Base-by-base conservation (phyloP, 1,284 basidiomycete species). In the Cryptococcus sp. region DNA sequence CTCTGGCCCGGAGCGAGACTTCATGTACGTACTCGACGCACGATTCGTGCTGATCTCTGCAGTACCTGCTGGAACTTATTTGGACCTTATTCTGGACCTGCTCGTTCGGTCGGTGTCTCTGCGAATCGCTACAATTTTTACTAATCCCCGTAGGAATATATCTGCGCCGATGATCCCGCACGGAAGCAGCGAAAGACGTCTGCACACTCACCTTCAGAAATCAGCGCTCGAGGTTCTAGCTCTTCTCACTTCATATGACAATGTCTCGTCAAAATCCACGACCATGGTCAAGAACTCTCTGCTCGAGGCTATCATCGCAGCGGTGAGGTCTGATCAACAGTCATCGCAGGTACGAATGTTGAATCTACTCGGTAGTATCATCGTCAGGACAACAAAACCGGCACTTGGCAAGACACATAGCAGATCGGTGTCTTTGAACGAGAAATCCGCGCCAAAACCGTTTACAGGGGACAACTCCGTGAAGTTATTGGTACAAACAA, bases 301-400 rank as follows among this genome's bases (percentile, higher is more conserved):
- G 38, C 80, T 92, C 45, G 82, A 83, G 49, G 88, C 90, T 67
- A 80, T 97, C 2, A 89, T 86, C 64, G 79, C 84, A 49, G 86
- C 83, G 34, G 80, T 96, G 15, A 86, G 91, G 61, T 79, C 79
- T 30, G 79, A 78, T 15, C 82, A 85, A 35, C 81, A 92, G 37
- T 88, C 93, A 63, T 79, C 93, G 13, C 93, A 96, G 75, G 93
- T 91, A 80, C 94, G 93, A 69, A 83, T 97, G 55, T 83, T 98
- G 1, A 91, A 93, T 63, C 83, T 95, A 7, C 81, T 98, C 1
- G 93, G 97, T 68, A 87, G 89, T 0, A 79, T 90, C 33, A 85
- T 94, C 33, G 11, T 37, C 7, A n/a, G 32, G 5, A 5, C 14
- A 37, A 37, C 49, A 36, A 33, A 6, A 33, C 6, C 33, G 33